Conservation (phyloP, 2,329 filamentous ascomycete genomes). For the Ophiostoma fasciatum region DNA sequence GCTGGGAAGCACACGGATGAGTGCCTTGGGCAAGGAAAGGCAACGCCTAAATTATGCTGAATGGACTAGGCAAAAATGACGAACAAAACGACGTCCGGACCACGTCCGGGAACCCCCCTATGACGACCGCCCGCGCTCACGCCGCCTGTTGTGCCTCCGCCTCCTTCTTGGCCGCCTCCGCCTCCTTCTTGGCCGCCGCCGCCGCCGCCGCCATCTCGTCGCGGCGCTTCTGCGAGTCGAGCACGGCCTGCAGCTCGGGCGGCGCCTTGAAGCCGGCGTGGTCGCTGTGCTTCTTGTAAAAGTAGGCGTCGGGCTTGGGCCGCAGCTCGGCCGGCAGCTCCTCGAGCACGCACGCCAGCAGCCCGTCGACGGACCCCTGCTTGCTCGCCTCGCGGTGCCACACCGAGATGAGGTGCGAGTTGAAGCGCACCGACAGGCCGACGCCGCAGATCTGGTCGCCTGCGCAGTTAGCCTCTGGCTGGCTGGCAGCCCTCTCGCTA, state of each 20-base stretch:
- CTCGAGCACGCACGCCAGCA: conserved; percentile 58
- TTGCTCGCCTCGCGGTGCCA: conserved; percentile 87
- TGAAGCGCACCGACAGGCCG: conserved; percentile 76
- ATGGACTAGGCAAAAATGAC: too few species aligned
- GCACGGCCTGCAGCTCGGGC: conserved; percentile 40
- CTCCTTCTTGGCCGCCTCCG: not conserved
- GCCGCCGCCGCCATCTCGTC: conserved; percentile 19
- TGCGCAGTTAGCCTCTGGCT: conserved; percentile 22
- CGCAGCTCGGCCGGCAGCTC: conserved; percentile 58
- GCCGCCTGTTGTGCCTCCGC: too few species aligned
- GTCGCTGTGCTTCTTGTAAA: conserved; percentile 82
- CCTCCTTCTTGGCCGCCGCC: conserved; percentile 9
- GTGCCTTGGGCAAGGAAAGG: too few species aligned
- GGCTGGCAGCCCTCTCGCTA: too few species aligned
- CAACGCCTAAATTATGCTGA: too few species aligned
- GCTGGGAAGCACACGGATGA: too few species aligned
- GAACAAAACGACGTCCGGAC: too few species aligned
- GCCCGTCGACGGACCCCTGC: conserved; percentile 58
- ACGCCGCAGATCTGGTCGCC: conserved; percentile 83
- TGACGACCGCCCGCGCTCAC: not conserved
- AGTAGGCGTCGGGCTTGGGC: conserved; percentile 58
- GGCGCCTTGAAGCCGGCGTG: conserved; percentile 66
- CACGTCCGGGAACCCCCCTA: too few species aligned
- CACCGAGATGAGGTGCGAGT: conserved; percentile 73
- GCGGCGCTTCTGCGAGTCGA: conserved; percentile 40